phyloP scores from a whole-genome alignment of 805 yeast genomes.

The Schwanniomyces polymorphus region DNA sequence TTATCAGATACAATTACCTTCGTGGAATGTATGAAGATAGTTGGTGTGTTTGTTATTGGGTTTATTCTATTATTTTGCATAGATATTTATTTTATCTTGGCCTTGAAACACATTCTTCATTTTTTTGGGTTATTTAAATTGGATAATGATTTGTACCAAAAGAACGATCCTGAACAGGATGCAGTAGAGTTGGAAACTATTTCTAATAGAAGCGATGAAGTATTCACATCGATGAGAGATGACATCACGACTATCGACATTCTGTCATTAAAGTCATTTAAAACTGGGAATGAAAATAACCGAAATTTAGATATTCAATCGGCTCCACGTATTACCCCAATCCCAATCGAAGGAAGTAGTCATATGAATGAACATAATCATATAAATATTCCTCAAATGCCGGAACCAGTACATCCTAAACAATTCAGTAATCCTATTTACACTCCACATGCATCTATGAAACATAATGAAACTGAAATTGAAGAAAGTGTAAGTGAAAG shows the following conservation, averaged over 20 bases:
- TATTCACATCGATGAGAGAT: conserved; percentile 26
- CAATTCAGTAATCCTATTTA: conserved; percentile 7
- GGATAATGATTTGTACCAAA: conserved; percentile 3
- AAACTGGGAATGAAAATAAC: conserved; percentile 11
- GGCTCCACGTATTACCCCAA: neutral
- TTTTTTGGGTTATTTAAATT: conserved; percentile 6
- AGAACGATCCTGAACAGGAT: conserved; percentile 11
- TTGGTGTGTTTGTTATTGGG: conserved; percentile 71
- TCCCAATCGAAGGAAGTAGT: conserved; percentile 1
- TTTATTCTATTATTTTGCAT: conserved; percentile 50
- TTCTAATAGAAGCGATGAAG: conserved; percentile 9
- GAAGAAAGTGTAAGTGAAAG: neutral
- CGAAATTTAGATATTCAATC: neutral
- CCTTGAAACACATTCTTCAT: conserved; percentile 18
- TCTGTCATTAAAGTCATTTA: conserved; percentile 13
- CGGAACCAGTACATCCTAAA: conserved; percentile 14
- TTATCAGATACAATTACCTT: conserved; percentile 64
- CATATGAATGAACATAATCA: neutral
- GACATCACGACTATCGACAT: conserved; percentile 42
- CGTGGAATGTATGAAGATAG: conserved; percentile 69
- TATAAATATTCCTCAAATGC: conserved; percentile 6
- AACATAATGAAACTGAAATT: neutral
- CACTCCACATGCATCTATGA: conserved; percentile 1
- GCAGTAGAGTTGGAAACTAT: conserved; percentile 14
- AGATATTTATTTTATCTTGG: conserved; percentile 38